A percentile compares a stretch with the other conserved stretches of the same genome.
These are phyloP conservation scores for Selaginella moellendorffii DNA, from an alignment of 75 land plant genomes.

Conservation along the genomic window DNA sequence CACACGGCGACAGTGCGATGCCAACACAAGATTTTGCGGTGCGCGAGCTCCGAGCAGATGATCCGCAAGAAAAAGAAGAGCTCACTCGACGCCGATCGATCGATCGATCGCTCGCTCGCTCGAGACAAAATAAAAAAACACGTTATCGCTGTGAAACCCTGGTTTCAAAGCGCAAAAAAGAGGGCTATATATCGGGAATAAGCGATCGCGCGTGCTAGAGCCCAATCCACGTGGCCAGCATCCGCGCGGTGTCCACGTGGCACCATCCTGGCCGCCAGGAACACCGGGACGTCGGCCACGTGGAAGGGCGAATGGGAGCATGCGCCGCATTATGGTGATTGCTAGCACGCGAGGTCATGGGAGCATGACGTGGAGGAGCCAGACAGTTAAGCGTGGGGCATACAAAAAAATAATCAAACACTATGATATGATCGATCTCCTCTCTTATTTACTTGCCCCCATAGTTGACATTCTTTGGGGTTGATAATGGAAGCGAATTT, in stretches of 20 bases:
- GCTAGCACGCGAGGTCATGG: neutral
- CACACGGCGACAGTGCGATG: no score
- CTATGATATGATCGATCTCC: neutral
- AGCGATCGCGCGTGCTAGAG: neutral
- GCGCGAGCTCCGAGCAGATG: no score
- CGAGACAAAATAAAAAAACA: neutral
- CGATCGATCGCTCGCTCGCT: neutral
- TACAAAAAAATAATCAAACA: neutral
- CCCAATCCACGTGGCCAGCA: neutral
- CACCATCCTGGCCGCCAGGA: neutral
- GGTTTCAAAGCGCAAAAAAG: neutral
- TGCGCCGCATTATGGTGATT: neutral
- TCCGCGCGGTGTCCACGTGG: neutral
- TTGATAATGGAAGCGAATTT: no score
- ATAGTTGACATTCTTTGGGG: no score
- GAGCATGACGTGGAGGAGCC: neutral
- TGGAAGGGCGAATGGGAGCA: neutral
- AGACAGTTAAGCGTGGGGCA: neutral
- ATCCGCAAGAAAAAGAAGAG: neutral
- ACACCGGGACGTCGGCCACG: neutral
- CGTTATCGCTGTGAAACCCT: neutral
- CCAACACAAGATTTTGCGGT: no score
- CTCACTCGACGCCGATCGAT: neutral
- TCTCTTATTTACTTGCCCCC: no score
- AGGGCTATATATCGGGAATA: neutral